phyloP scores from a whole-genome alignment of 163 green algal species.

The Trebouxiophyceae sp. region DNA sequence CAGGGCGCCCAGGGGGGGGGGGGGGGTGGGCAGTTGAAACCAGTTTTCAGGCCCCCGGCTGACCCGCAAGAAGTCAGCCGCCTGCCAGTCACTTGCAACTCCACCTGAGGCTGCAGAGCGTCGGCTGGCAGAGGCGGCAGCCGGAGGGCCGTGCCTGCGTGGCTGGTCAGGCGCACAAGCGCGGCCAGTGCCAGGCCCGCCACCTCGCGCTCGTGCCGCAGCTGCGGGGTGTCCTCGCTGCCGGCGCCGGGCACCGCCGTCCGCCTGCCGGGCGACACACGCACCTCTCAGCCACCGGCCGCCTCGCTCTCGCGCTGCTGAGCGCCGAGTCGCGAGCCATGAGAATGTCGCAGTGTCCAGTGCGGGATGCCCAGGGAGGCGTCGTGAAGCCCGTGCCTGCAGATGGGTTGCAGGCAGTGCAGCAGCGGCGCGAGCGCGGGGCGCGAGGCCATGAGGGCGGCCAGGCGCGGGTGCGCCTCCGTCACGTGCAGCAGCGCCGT shows the following conservation, averaged over 20 bases:
- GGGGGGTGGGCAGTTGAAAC: no score
- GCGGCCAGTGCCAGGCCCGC: conserved; percentile 42
- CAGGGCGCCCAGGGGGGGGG: no score
- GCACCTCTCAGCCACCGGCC: no score
- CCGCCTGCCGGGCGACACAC: conserved; percentile 1
- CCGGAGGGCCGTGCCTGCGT: conserved; percentile 24
- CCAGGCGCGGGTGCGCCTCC: conserved; percentile 49
- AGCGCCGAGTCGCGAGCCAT: no score
- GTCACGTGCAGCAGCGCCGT: conserved; percentile 51
- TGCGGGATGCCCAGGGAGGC: no score
- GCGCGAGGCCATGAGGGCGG: conserved; percentile 57
- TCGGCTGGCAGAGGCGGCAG: not conserved
- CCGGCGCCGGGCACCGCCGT: not conserved
- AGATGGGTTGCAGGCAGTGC: conserved; percentile 42
- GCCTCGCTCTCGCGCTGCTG: no score
- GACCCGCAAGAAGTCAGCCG: no score
- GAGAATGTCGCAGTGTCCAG: no score
- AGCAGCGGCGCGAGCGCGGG: conserved; percentile 65
- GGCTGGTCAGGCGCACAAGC: conserved; percentile 46
- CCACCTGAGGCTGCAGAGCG: no score
- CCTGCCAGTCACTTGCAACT: no score
- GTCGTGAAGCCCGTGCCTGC: conserved; percentile 20
- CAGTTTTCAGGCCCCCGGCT: no score
- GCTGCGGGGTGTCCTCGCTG: not conserved
- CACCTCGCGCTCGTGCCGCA: conserved; percentile 25